phyloP scores from a whole-genome alignment of 768 basidiomycete genomes.

The Auriculariales sp. region DNA sequence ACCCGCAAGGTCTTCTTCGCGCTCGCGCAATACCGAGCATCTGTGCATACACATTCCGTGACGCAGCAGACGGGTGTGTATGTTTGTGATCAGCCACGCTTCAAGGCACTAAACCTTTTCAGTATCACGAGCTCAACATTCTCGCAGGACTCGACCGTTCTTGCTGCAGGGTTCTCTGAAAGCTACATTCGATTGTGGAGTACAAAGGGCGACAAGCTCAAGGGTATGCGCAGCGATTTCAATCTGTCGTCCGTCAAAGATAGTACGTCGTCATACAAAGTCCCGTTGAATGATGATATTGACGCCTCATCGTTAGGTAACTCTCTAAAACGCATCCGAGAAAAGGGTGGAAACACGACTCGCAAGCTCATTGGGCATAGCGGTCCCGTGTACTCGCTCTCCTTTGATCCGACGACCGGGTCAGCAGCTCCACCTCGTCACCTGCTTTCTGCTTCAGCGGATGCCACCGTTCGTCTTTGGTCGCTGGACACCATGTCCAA shows the following conservation, averaged over 20 bases:
- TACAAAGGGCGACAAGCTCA: constrained; percentile 80
- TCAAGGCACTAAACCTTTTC: not conserved
- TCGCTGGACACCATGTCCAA: constrained; percentile 91
- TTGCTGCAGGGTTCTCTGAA: constrained; percentile 93
- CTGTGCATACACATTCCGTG: constrained; percentile 89
- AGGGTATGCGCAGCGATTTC: constrained; percentile 65
- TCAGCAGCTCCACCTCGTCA: constrained; percentile 76
- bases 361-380: constrained; percentile 97
- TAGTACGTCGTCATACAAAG: constrained; percentile 33
- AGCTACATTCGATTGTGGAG: constrained; percentile 93
- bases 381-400: constrained; percentile 87
- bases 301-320: constrained; percentile 25
- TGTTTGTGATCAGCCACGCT: constrained; percentile 3
- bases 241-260: constrained; percentile 50
- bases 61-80: constrained; percentile 84
- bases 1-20: constrained; percentile 32
- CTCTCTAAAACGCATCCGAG: constrained; percentile 50
- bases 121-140: constrained; percentile 81
- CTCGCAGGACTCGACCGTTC: constrained; percentile 77
- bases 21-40: constrained; percentile 76
- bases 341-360: constrained; percentile 71
- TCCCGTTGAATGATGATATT: not conserved
- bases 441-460: constrained; percentile 84
- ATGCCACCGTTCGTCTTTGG: constrained; percentile 85
- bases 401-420: constrained; percentile 84